These are phyloP conservation scores for Wallacemonas sp. DNA, from an alignment of 208 protist species.

Conservation along the genomic window DNA sequence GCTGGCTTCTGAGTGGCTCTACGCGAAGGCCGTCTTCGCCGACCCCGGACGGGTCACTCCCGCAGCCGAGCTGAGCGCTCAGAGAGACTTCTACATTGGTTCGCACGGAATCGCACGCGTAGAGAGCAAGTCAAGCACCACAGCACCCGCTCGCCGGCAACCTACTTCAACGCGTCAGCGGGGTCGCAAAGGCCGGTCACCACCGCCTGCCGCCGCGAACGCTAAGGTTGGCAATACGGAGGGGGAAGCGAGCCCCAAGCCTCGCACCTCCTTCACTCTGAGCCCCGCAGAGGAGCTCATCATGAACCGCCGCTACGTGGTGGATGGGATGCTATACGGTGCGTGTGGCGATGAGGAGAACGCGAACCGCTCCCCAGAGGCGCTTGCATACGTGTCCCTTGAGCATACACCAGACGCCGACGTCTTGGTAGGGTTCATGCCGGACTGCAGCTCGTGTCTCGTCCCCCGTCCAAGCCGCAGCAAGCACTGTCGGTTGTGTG, in stretches of 20 bases:
- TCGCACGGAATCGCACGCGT: background rate
- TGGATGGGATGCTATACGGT: conserved; percentile 80
- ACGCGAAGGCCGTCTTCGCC: conserved; percentile 56
- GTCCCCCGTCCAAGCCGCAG: conserved; percentile 86
- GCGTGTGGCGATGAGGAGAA: conserved; percentile 17
- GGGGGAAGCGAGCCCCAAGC: background rate
- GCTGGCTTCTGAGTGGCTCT: conserved; percentile 57
- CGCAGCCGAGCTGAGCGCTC: conserved; percentile 24
- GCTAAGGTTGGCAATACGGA: background rate
- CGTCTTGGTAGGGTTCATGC: conserved; percentile 21
- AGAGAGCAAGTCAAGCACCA: background rate
- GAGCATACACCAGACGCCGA: conserved; percentile 9
- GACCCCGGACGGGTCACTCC: conserved; percentile 87
- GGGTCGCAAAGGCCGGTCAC: background rate
- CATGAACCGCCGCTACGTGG: conserved; percentile 62
- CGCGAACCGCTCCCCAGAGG: background rate
- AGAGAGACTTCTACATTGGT: conserved; percentile 9
- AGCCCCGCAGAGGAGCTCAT: conserved; percentile 52
- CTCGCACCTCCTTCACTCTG: conserved; percentile 10
- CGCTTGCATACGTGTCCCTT: background rate
- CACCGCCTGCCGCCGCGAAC: background rate
- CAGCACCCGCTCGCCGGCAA: background rate
- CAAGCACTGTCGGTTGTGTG: conserved; percentile 94
- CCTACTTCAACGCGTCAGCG: background rate
- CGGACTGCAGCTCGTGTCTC: conserved; percentile 67